Base-by-base conservation (phyloP, 2,329 filamentous ascomycete species). In the Talaromyces islandicus region DNA sequence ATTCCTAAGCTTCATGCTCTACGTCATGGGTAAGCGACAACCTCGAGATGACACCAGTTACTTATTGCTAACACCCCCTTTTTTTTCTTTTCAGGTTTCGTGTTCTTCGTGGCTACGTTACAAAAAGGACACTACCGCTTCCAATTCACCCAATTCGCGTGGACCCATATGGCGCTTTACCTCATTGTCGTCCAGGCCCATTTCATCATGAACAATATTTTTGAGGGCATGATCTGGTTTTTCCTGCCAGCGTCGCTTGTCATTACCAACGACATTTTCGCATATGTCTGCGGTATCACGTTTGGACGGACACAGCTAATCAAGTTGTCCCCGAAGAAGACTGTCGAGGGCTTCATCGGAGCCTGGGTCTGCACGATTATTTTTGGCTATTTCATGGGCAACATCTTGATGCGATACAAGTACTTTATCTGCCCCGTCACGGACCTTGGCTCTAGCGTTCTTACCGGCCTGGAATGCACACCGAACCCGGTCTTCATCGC, bases 191-290 rank as follows among this genome's bases (percentile, higher is more conserved):
- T 96, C 6, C 92, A 99, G 77, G 92, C 94, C 14, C 94, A 99
- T 75, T 99, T 99, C 75, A 91, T 97, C 79, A 97, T 99, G 91
- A 99, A 99, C 83, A 99, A 99, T 77, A 89, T 99, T 66, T 95
- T 99, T 69, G 94, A 99, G 79, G 94, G 94, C 79, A 92, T 99
- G 90, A 96, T 99, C 74, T 99, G 94, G 94, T 97, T 99, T 82
- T 97, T 97, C 83, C 79, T 99, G 51, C 94, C 94, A 7, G 92
- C 91, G 7, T 88, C 91, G 57, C 85, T 99, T 68, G 94, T 99
- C 74, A 96, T 99, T 73, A 97, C 91, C 64, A 99, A 99, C 76
- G 94, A 99, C 73, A 99, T 99, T 65, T 97, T 95, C 70, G 94
- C 94, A 69, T 99, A 99, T 74, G 87, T 99, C 63, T 97, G 92